phyloP scores from a whole-genome alignment of 1,139 yeast species.

The Geotrichum carabidarum region DNA sequence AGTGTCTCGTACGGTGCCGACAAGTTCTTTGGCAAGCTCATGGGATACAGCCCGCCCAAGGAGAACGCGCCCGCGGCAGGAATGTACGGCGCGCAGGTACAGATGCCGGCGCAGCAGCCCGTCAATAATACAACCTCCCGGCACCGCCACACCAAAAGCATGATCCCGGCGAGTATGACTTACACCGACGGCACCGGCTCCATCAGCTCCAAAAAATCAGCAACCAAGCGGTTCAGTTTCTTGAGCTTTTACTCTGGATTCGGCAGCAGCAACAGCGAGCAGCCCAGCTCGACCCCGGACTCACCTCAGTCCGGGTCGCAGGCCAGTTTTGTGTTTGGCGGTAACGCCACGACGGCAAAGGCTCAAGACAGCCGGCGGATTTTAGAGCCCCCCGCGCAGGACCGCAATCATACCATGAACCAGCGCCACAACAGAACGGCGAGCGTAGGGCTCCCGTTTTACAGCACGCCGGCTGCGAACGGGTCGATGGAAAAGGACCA shows the following conservation, averaged over 20 bases:
- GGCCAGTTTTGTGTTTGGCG: conserved; percentile 9
- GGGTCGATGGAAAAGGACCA: conserved; percentile 20
- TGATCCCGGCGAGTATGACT: conserved; percentile 5
- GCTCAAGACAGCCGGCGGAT: conserved; percentile 3
- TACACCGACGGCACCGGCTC: conserved; percentile 10
- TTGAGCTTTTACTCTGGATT: conserved; percentile 24
- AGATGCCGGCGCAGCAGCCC: conserved; percentile 11
- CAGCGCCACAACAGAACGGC: conserved; percentile 26
- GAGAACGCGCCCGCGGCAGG: conserved; percentile 4
- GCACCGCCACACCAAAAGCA: conserved; percentile 16
- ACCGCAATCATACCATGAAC: conserved; percentile 21
- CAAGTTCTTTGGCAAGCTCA: conserved; percentile 28
- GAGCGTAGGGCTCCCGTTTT: background rate
- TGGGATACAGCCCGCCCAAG: conserved; percentile 23
- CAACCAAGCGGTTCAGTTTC: conserved; percentile 27
- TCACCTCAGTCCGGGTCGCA: conserved; percentile 1
- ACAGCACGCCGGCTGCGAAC: background rate
- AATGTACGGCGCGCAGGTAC: conserved; percentile 7
- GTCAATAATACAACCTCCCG: background rate
- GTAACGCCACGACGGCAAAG: background rate
- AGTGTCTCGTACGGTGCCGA: conserved; percentile 33
- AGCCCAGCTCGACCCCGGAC: background rate
- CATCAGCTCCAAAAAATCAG: conserved; percentile 7
- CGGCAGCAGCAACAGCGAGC: background rate
- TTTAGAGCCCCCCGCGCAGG: conserved; percentile 28